A percentile compares a stretch with the other conserved stretches of the same genome.
Evolutionary conservation across 2,329 filamentous ascomycete species (phyloP).

Genomic region (Pestalotiopsis sp.): DNA sequence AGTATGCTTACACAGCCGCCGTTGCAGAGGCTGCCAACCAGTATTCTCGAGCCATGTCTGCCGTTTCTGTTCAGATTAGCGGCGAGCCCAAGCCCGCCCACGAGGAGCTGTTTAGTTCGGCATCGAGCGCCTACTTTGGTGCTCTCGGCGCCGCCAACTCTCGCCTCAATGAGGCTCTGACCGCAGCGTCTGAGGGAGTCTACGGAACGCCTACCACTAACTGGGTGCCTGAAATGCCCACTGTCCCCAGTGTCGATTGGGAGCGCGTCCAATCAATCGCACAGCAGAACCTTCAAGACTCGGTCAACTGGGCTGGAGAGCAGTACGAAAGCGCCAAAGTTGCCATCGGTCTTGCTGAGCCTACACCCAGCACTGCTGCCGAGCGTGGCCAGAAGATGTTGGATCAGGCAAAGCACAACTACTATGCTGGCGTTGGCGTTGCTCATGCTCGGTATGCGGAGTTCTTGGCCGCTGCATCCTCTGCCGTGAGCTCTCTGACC

Average conservation of each 20-base stretch:
- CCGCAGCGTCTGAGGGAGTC: constrained; percentile 51
- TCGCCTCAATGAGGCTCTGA: constrained; percentile 58
- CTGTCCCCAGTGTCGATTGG: constrained; percentile 48
- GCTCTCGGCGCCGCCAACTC: constrained; percentile 65
- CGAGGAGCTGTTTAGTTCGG: constrained; percentile 69
- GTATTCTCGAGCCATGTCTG: constrained; percentile 69
- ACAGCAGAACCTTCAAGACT: constrained; percentile 69
- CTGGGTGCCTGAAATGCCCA: constrained; percentile 35
- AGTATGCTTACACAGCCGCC: constrained; percentile 66
- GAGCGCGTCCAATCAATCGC: constrained; percentile 64
- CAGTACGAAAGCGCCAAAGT: constrained; percentile 72
- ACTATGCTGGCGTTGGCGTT: constrained; percentile 77
- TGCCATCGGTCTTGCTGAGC: constrained; percentile 64
- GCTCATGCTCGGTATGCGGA: constrained; percentile 80
- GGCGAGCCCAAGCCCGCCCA: constrained; percentile 72
- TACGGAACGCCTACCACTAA: constrained; percentile 51
- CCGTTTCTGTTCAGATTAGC: constrained; percentile 67
- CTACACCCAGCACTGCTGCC: constrained; percentile 54
- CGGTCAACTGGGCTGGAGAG: constrained; percentile 69
- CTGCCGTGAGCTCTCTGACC: constrained; percentile 62
- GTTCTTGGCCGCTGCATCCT: constrained; percentile 73
- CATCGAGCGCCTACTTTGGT: constrained; percentile 69
- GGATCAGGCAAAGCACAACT: constrained; percentile 65
- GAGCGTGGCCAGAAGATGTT: constrained; percentile 58
- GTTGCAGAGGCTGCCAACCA: constrained; percentile 68